Conservation (phyloP, 148 eudicot species). For the Vaccinium darrowii region DNA sequence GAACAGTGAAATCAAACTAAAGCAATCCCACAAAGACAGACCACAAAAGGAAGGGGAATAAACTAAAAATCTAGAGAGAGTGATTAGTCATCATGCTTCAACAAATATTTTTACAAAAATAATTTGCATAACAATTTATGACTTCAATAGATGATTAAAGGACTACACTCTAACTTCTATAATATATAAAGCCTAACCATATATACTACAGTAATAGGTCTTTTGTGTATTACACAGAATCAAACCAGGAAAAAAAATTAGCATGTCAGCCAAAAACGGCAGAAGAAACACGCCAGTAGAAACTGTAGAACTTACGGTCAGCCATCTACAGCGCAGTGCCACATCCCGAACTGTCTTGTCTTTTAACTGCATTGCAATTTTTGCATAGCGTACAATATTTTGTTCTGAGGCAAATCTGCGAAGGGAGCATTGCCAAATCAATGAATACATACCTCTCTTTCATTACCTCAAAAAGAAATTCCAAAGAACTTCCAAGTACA, state of each 20-base stretch:
- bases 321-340: conserved; percentile 77
- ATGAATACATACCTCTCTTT: background rate
- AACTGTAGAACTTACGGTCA: conserved; percentile 49
- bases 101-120: background rate
- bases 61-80: background rate
- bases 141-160: background rate
- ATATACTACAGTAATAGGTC: too few relatives aligned
- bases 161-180: background rate
- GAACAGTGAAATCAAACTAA: background rate
- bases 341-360: conserved; percentile 80
- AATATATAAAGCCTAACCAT: background rate
- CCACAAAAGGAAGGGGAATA: background rate
- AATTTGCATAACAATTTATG: background rate
- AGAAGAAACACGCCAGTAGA: background rate
- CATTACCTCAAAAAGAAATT: background rate
- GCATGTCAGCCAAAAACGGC: background rate
- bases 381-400: conserved; percentile 56
- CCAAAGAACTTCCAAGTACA: background rate
- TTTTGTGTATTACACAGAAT: background rate
- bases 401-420: conserved; percentile 55
- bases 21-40: background rate
- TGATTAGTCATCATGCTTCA: background rate
- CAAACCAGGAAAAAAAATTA: background rate
- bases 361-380: conserved; percentile 63
- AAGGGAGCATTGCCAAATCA: conserved; percentile 3